Percentiles rank a stretch among this genome's conserved stretches.
Conservation (phyloP, 2,329 filamentous ascomycete genomes). For the Aspergillus chevalieri region DNA sequence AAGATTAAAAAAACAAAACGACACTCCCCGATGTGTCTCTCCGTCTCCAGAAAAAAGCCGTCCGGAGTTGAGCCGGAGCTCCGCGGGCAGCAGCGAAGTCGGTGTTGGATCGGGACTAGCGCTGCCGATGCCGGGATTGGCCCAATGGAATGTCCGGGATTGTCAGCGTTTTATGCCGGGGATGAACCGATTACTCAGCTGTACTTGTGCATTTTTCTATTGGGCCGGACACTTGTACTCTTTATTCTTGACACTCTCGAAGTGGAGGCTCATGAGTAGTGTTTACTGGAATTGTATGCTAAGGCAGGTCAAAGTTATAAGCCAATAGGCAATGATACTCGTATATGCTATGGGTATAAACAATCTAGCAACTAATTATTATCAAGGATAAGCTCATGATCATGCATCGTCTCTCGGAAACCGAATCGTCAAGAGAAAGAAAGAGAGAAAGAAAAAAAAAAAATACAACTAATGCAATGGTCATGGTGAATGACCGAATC, state of each 20-base stretch:
- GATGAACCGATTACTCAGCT: not conserved
- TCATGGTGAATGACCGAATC: too few relatives aligned
- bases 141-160: constrained; percentile 10
- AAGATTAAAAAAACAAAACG: constrained; percentile 3
- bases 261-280: too few relatives aligned
- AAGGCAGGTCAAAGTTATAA: too few relatives aligned
- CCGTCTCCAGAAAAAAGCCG: not conserved
- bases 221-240: too few relatives aligned
- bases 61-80: constrained; percentile 2
- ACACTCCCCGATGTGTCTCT: not conserved
- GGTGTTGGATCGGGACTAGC: constrained; percentile 8
- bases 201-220: too few relatives aligned
- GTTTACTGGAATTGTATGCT: too few relatives aligned
- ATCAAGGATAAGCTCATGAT: constrained; percentile 1
- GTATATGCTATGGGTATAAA: constrained; percentile 4
- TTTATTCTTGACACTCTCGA: too few relatives aligned
- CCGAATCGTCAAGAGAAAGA: constrained; percentile 9
- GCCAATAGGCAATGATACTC: not conserved
- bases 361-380: not conserved
- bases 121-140: constrained; percentile 2
- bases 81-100: constrained; percentile 14
- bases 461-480: not conserved
- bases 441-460: constrained; percentile 3
- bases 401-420: constrained; percentile 1
- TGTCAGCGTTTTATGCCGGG: constrained; percentile 7